A percentile compares a stretch with the other conserved stretches of the same genome.
phyloP scores from a whole-genome alignment of 768 basidiomycete species.

The Phanerochaete carnosa region DNA sequence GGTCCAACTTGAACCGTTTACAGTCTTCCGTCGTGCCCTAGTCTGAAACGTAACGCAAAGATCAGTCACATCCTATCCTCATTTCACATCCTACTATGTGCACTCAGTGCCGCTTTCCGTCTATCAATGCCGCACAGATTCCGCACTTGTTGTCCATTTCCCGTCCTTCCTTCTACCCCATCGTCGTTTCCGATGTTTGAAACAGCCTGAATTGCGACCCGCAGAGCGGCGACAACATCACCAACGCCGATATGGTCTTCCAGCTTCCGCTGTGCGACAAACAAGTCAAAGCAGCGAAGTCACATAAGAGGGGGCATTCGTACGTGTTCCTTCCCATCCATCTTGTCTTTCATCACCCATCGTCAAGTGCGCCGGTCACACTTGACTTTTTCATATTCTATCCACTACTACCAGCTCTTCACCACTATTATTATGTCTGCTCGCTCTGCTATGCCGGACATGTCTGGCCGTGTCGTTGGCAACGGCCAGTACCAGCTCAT shows the following conservation, averaged over 20 bases:
- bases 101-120: too few species aligned
- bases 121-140: too few species aligned
- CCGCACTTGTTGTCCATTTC: too few species aligned
- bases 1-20: too few species aligned
- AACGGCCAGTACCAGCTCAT: constrained; percentile 18
- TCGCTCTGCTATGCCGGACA: constrained; percentile 14
- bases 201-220: background rate
- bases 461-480: constrained; percentile 13
- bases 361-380: constrained; percentile 12
- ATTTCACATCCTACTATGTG: too few species aligned
- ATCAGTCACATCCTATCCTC: too few species aligned
- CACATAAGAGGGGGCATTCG: background rate
- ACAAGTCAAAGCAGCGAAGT: background rate
- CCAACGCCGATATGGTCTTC: background rate
- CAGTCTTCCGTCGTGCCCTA: too few species aligned
- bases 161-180: too few species aligned
- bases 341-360: background rate
- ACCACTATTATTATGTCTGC: background rate
- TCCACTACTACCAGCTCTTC: background rate
- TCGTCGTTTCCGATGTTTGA: background rate
- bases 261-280: background rate
- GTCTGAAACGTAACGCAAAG: too few species aligned
- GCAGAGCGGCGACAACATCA: background rate
- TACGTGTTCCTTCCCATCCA: background rate
- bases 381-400: background rate